phyloP scores from a whole-genome alignment of 805 yeast genomes.

The Kazachstania bromeliacearum region DNA sequence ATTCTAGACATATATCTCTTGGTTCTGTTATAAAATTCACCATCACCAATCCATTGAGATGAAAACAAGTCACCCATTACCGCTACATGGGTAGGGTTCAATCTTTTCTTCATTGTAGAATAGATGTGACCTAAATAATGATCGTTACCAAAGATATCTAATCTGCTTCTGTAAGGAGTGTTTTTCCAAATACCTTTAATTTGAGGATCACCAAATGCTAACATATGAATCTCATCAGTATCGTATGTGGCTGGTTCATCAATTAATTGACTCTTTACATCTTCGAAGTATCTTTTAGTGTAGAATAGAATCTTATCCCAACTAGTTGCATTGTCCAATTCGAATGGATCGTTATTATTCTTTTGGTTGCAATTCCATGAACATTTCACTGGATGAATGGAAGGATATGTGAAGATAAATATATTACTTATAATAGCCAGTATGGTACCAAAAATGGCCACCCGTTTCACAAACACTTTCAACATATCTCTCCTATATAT shows the following conservation, averaged over 20 bases:
- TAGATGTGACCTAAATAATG: conserved; percentile 80
- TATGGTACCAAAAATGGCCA: conserved; percentile 13
- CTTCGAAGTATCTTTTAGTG: conserved; percentile 22
- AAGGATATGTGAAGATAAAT: conserved; percentile 71
- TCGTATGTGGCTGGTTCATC: conserved; percentile 8
- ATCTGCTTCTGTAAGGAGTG: conserved; percentile 59
- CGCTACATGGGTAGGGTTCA: conserved; percentile 70
- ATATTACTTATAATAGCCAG: conserved; percentile 43
- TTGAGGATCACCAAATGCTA: conserved; percentile 95
- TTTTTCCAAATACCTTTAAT: conserved; percentile 78
- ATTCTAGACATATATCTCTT: conserved; percentile 62
- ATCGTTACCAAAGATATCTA: conserved; percentile 89
- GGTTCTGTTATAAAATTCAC: conserved; percentile 76
- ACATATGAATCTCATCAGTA: conserved; percentile 44
- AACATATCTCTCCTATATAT: no score
- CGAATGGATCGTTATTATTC: conserved; percentile 4
- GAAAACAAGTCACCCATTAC: conserved; percentile 91
- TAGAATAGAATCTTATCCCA: conserved; percentile 21
- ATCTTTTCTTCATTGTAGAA: conserved; percentile 47
- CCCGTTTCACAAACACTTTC: conserved; percentile 2
- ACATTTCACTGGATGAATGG: conserved; percentile 44
- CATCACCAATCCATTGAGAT: conserved; percentile 88
- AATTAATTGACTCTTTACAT: conserved; percentile 16
- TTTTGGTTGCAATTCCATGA: conserved; percentile 41
- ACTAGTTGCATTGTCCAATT: not conserved